Evolutionary conservation across 1,284 basidiomycete genomes (phyloP), one percentile per base, ranked within the genome.

Genomic region (Volvariella surrecta): DNA sequence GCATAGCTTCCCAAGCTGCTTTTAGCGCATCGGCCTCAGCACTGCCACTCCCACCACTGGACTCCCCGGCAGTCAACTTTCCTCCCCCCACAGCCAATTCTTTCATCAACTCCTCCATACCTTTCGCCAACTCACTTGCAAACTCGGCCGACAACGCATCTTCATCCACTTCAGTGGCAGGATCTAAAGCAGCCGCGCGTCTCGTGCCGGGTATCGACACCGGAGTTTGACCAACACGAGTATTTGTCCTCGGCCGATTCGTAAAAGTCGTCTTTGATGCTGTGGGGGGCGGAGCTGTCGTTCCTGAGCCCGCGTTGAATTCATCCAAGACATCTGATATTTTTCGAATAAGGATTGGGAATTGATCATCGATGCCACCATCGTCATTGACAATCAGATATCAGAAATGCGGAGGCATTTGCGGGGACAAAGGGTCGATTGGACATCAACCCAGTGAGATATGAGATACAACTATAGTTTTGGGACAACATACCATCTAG

Each of bases 91-190:
- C 62, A 9, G 61, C 66, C 13, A 95, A 69, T 54, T 82, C 83
- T 16, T 73, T 71, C 70, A 96, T 79, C 37, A 96, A 71, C n/a
- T 68, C 68, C 58, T 91, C 88, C 91, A 97, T 95, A 22, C 79
- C 85, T 55, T 76, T 71, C 4, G 82, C 79, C 37, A 96, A 70
- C 56, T 89, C 82, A 32, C 73, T 70, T 34, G 84, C 78, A 55
- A 92, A 89, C 42, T 63, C 81, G 58, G 44, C 70, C 50, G 63
- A 59, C 3, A 71, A 51, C n/a, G 58, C 60, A 32, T 62, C 59
- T 44, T 68, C 68, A 32, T 64, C 61, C n/a, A 52, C 53, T 39
- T 55, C 59, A 6, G 46, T 45, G n/a, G 58, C 54, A 4, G 50
- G 53, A 54, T 52, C 56, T 3, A 61, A 51, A 7, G 47, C 42